Conservation (phyloP, 495 filamentous ascomycete species). For the Penicillium dipodomyicola region DNA sequence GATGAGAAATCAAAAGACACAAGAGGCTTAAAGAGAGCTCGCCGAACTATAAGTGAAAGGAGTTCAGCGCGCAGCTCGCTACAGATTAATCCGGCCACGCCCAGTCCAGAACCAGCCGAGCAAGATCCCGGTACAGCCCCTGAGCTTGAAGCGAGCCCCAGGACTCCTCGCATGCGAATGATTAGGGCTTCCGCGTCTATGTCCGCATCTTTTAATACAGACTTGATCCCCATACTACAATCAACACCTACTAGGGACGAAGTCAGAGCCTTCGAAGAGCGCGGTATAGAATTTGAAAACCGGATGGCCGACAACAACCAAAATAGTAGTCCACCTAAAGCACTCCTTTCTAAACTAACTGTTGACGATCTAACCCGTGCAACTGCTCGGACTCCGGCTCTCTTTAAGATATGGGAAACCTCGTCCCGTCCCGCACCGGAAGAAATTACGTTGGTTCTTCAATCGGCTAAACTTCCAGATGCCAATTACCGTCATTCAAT, state of each 20-base stretch:
- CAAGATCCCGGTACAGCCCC: no score
- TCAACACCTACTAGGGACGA: neutral
- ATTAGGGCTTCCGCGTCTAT: neutral
- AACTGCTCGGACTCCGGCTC: neutral
- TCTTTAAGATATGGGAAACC: no score
- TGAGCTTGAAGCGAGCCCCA: neutral
- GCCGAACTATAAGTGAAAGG: no score
- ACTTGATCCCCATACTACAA: neutral
- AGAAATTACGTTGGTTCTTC: neutral
- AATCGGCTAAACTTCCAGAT: neutral
- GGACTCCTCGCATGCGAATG: neutral
- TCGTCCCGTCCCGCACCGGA: neutral
- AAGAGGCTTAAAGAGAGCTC: no score
- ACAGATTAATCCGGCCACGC: no score
- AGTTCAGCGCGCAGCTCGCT: no score
- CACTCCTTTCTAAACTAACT: no score
- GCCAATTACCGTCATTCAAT: no score
- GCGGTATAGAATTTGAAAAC: neutral
- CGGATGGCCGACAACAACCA: neutral
- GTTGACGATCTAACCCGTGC: neutral
- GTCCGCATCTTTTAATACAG: neutral
- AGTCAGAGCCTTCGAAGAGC: fast-evolving
- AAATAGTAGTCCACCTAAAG: no score
- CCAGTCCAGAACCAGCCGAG: no score
- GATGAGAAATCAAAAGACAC: no score